Conservation (phyloP, 2,329 filamentous ascomycete genomes). For the Teratosphaeria viscida region DNA sequence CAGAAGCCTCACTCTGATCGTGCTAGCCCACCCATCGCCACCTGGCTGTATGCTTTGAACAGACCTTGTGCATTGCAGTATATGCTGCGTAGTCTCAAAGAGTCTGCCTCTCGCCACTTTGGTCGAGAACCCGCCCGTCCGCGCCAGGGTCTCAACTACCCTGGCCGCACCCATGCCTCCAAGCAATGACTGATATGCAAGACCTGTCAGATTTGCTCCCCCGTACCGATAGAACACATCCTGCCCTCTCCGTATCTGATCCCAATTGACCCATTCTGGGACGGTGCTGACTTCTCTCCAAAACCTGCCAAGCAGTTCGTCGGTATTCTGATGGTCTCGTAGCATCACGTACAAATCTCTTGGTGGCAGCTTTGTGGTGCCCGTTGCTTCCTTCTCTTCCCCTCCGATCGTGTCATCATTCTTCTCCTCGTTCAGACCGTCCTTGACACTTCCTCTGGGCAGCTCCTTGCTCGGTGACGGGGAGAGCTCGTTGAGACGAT, state of each 20-base stretch:
- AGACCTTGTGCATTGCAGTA: conserved; percentile 59
- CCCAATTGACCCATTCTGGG: conserved; percentile 69
- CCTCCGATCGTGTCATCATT: conserved; percentile 8
- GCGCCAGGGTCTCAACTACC: conserved; percentile 61
- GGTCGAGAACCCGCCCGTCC: conserved; percentile 63
- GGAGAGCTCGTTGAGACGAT: conserved; percentile 52
- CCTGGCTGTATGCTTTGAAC: conserved; percentile 57
- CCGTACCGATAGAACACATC: conserved; percentile 70
- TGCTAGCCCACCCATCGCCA: conserved; percentile 54
- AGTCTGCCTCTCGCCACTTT: conserved; percentile 56
- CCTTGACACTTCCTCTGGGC: conserved; percentile 17
- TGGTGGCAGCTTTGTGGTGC: conserved; percentile 16
- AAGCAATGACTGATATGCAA: conserved; percentile 55
- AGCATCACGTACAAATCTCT: conserved; percentile 57
- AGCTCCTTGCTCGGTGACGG: conserved; percentile 33
- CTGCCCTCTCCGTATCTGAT: conserved; percentile 62
- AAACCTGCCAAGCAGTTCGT: conserved; percentile 47
- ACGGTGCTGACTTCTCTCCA: conserved; percentile 59
- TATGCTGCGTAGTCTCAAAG: conserved; percentile 65
- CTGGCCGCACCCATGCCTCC: conserved; percentile 63
- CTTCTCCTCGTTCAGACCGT: conserved; percentile 4
- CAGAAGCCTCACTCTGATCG: conserved; percentile 57
- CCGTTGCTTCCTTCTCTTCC: conserved; percentile 16
- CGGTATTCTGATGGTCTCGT: conserved; percentile 44
- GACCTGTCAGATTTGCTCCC: conserved; percentile 52